Conservation (phyloP, 345 rosid species). For the Eucalyptus virginea region DNA sequence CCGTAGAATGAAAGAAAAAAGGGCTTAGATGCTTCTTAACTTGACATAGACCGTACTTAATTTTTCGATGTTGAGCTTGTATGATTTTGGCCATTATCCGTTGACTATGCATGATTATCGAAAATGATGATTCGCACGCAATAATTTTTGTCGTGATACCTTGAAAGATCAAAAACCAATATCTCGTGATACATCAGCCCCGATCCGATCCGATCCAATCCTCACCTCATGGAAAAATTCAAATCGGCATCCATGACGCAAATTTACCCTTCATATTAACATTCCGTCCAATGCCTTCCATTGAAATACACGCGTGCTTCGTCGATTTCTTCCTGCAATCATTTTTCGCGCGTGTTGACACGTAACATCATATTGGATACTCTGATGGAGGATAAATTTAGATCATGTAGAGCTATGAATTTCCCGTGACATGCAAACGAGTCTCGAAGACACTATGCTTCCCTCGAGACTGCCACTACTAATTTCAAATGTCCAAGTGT, state of each 20-base stretch:
- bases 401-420: accelerated
- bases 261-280: background rate
- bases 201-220: accelerated
- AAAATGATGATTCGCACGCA: background rate
- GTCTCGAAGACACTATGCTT: too few species aligned
- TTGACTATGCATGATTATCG: background rate
- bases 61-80: background rate
- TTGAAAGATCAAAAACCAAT: background rate
- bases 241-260: accelerated
- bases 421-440: too few species aligned
- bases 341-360: accelerated
- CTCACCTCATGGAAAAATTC: background rate
- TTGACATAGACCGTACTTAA: background rate
- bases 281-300: background rate
- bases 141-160: background rate
- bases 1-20: background rate
- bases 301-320: background rate
- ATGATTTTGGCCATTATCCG: background rate
- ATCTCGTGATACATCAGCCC: background rate
- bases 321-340: accelerated
- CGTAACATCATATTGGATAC: background rate
- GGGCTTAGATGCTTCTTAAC: background rate
- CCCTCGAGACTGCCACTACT: background rate
- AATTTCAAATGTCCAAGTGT: background rate
- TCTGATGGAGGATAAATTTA: accelerated